These are phyloP conservation scores for Pythium folliculosum DNA, from an alignment of 352 stramenopile species.

Conservation along the genomic window DNA sequence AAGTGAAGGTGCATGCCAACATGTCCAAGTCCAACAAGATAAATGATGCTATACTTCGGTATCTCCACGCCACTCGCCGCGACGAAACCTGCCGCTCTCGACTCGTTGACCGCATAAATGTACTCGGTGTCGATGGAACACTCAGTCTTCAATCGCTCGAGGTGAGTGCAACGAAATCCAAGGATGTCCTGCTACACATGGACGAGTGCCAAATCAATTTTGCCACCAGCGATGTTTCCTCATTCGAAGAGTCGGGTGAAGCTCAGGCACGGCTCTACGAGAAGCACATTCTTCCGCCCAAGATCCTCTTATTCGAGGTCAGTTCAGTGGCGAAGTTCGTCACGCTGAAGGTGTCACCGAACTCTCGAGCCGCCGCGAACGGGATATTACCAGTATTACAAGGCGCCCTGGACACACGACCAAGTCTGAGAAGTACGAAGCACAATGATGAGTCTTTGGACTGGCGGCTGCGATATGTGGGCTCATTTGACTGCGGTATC, in stretches of 20 bases:
- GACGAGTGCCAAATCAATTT: conserved; percentile 38
- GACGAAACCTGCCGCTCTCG: conserved; percentile 26
- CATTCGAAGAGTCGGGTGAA: not conserved
- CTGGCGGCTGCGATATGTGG: conserved; percentile 49
- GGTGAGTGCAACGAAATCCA: not conserved
- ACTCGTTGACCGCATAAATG: conserved; percentile 29
- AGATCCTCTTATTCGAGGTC: conserved; percentile 36
- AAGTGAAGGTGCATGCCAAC: conserved; percentile 46
- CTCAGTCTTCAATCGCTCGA: conserved; percentile 16
- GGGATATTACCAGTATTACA: conserved; percentile 34
- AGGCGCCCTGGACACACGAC: conserved; percentile 44
- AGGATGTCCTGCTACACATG: conserved; percentile 9
- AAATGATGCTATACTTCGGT: conserved; percentile 35
- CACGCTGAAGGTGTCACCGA: conserved; percentile 22
- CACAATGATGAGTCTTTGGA: conserved; percentile 13
- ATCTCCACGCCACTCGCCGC: conserved; percentile 28
- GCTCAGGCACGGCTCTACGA: not conserved
- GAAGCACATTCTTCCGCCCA: conserved; percentile 1
- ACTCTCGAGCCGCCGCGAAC: not conserved
- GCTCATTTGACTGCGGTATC: conserved; percentile 51
- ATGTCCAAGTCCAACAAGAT: conserved; percentile 43
- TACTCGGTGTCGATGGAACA: conserved; percentile 40
- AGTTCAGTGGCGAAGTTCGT: conserved; percentile 30
- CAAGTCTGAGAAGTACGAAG: no score
- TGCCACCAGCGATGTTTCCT: conserved; percentile 38